These are phyloP conservation scores for Crithidia bombi DNA, from an alignment of 208 protist genomes.

Conservation along the genomic window DNA sequence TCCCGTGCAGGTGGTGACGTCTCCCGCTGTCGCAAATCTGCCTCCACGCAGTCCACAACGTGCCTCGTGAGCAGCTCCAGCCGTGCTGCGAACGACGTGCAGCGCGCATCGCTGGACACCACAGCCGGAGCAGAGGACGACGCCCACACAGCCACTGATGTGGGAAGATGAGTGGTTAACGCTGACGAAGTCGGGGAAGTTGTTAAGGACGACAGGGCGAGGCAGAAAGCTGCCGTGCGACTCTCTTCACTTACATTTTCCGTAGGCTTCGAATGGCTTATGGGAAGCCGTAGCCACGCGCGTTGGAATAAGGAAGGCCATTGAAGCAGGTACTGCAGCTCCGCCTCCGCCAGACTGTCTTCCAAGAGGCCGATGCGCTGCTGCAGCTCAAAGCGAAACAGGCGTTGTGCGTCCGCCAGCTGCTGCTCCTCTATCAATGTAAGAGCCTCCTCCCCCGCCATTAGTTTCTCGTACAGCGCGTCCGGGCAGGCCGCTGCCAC, in stretches of 20 bases:
- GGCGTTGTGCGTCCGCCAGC: constrained; percentile 42
- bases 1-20: constrained; percentile 1
- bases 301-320: constrained; percentile 67
- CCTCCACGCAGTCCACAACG: constrained; percentile 25
- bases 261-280: background rate
- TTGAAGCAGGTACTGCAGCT: constrained; percentile 54
- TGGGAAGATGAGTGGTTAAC: background rate
- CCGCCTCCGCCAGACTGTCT: constrained; percentile 72
- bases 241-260: background rate
- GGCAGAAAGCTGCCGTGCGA: background rate
- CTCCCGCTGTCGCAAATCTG: constrained; percentile 20
- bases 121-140: constrained; percentile 2
- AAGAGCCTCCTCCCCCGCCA: constrained; percentile 18
- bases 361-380: constrained; percentile 76
- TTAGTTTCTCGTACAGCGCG: constrained; percentile 41
- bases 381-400: constrained; percentile 79
- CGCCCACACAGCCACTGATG: constrained; percentile 4
- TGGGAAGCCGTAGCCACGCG: constrained; percentile 62
- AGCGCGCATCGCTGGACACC: background rate
- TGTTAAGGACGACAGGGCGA: background rate
- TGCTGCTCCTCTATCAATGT: constrained; percentile 26
- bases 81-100: constrained; percentile 7
- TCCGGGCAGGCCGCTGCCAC: constrained; percentile 35
- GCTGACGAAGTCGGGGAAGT: background rate
- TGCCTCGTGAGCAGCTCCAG: constrained; percentile 20